These are phyloP conservation scores for Darksidea phi DNA, from an alignment of 495 filamentous ascomycete species.

Conservation along the genomic window DNA sequence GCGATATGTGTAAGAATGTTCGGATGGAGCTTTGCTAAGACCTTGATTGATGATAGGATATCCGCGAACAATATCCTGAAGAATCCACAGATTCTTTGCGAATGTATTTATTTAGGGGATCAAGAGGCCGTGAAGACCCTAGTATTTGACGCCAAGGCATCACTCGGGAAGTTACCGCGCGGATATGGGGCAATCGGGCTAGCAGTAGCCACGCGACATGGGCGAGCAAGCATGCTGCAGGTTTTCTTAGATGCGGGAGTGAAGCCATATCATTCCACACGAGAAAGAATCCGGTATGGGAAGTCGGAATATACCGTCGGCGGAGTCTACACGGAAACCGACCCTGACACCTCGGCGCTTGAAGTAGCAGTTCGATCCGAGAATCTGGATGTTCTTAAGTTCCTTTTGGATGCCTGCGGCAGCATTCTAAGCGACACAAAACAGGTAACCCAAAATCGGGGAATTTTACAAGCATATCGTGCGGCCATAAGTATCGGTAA, in stretches of 20 bases:
- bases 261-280: neutral
- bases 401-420: neutral
- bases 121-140: neutral
- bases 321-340: no score
- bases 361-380: neutral
- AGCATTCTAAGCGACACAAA: neutral
- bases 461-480: neutral
- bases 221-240: neutral
- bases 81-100: neutral
- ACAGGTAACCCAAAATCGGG: neutral
- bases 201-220: neutral
- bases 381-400: neutral
- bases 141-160: neutral
- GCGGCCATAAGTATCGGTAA: neutral
- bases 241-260: neutral
- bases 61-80: neutral
- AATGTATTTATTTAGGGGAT: neutral
- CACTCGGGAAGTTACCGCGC: neutral
- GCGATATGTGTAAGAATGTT: neutral
- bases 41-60: neutral
- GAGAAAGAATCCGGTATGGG: neutral
- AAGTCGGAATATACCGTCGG: no score
- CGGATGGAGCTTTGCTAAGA: neutral
- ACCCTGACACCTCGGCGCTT: no score
- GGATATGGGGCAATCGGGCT: neutral